These are phyloP conservation scores for Wickerhamomyces sp. DNA, from an alignment of 1,139 yeast genomes.

Conservation along the genomic window DNA sequence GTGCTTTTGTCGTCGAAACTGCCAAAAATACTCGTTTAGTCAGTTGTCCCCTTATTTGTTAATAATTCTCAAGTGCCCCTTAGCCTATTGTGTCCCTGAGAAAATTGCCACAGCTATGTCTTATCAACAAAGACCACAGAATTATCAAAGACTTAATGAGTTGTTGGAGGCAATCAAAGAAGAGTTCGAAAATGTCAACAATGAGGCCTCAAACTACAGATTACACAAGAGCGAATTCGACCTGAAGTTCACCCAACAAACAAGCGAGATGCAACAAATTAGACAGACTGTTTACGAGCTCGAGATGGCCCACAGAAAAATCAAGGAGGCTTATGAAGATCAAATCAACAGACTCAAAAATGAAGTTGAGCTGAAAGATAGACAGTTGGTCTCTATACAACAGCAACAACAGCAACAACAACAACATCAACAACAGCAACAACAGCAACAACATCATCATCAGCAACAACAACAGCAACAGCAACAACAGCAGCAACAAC, in stretches of 20 bases:
- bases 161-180: slow-evolving; percentile 87
- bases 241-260: slow-evolving; percentile 84
- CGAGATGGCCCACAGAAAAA: slow-evolving; percentile 89
- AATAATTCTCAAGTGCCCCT: too few relatives aligned
- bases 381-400: slow-evolving; percentile 40
- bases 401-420: slow-evolving; percentile 30
- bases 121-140: slow-evolving; percentile 23
- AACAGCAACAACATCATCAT: slow-evolving; percentile 19
- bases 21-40: too few relatives aligned
- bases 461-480: slow-evolving; percentile 23
- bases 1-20: too few relatives aligned
- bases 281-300: slow-evolving; percentile 91
- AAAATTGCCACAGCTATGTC: slow-evolving; percentile 14
- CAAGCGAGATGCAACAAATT: slow-evolving; percentile 91
- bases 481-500: slow-evolving; percentile 28
- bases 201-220: slow-evolving; percentile 82
- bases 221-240: slow-evolving; percentile 94
- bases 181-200: slow-evolving; percentile 82
- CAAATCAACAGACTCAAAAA: slow-evolving; percentile 82
- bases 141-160: slow-evolving; percentile 40
- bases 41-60: background rate
- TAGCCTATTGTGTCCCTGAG: too few relatives aligned
- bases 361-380: slow-evolving; percentile 75
- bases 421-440: slow-evolving; percentile 19
- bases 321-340: slow-evolving; percentile 94